These are phyloP conservation scores for Batkoa obscura DNA, from an alignment of 371 early-diverging fungal genomes.

Conservation along the genomic window DNA sequence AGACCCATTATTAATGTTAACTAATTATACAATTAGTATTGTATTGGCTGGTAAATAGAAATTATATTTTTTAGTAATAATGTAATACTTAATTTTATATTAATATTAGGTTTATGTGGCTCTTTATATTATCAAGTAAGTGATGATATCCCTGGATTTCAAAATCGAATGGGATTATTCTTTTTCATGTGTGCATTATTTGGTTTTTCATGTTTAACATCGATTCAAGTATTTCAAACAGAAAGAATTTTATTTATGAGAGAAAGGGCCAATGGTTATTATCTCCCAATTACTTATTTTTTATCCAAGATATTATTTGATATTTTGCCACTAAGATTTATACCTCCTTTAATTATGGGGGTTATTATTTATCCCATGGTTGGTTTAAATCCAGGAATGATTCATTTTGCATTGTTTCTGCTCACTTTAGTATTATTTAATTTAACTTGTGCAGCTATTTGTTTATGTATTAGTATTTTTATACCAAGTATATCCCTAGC, in stretches of 20 bases:
- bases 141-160: slow-evolving; percentile 62
- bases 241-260: slow-evolving; percentile 60
- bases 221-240: slow-evolving; percentile 45
- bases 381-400: slow-evolving; percentile 44
- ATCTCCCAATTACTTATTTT: slow-evolving; percentile 56
- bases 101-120: slow-evolving; percentile 42
- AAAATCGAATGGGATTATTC: slow-evolving; percentile 69
- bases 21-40: slow-evolving; percentile 59
- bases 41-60: slow-evolving; percentile 34
- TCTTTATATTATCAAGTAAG: slow-evolving; percentile 60
- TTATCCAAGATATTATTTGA: slow-evolving; percentile 64
- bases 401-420: slow-evolving; percentile 58
- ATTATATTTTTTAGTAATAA: slow-evolving; percentile 4
- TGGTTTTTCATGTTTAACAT: slow-evolving; percentile 58
- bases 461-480: slow-evolving; percentile 57
- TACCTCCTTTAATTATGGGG: slow-evolving; percentile 72
- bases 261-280: slow-evolving; percentile 74
- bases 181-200: slow-evolving; percentile 67
- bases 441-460: slow-evolving; percentile 56
- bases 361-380: slow-evolving; percentile 74
- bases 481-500: slow-evolving; percentile 59
- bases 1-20: slow-evolving; percentile 63
- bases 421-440: slow-evolving; percentile 75
- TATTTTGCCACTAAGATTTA: slow-evolving; percentile 50
- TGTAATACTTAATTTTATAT: not conserved